These are phyloP conservation scores for Populus ilicifolia DNA, from an alignment of 345 rosid genomes.

Conservation along the genomic window DNA sequence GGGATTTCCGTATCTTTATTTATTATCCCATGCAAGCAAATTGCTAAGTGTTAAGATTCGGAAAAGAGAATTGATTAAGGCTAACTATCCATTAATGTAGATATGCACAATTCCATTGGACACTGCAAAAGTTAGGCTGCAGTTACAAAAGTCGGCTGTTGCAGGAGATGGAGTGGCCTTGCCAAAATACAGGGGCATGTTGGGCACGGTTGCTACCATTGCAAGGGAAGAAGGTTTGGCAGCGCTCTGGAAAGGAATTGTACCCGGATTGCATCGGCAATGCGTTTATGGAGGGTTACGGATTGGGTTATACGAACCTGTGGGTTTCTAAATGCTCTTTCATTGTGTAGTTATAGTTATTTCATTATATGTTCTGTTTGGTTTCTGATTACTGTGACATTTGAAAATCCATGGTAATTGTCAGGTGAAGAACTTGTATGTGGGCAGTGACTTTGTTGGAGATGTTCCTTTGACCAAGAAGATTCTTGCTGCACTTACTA, in stretches of 20 bases:
- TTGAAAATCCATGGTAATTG: constrained; percentile 7
- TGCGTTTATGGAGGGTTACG: constrained; percentile 89
- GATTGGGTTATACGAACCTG: constrained; percentile 88
- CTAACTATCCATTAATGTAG: constrained; percentile 34
- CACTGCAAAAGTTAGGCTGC: constrained; percentile 96
- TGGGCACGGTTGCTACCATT: constrained; percentile 74
- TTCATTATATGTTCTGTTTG: constrained; percentile 1
- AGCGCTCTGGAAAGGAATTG: constrained; percentile 87
- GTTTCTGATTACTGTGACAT: not conserved
- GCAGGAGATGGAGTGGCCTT: constrained; percentile 45
- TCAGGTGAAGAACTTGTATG: constrained; percentile 80
- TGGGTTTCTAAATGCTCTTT: constrained; percentile 36
- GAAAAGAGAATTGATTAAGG: not conserved
- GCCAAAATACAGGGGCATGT: constrained; percentile 72
- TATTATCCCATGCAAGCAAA: not conserved
- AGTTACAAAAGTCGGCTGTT: constrained; percentile 69
- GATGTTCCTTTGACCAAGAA: constrained; percentile 94
- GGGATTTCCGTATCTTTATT: not conserved
- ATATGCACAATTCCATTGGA: constrained; percentile 85
- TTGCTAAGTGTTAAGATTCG: not conserved
- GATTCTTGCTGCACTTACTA: constrained; percentile 94
- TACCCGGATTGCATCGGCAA: constrained; percentile 91
- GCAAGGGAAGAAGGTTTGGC: constrained; percentile 83
- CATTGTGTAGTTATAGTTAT: not conserved
- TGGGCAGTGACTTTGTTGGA: constrained; percentile 81